Evolutionary conservation across 2,329 filamentous ascomycete species (phyloP), one percentile per base, ranked within the genome.

Genomic region (Onygenales sp.): DNA sequence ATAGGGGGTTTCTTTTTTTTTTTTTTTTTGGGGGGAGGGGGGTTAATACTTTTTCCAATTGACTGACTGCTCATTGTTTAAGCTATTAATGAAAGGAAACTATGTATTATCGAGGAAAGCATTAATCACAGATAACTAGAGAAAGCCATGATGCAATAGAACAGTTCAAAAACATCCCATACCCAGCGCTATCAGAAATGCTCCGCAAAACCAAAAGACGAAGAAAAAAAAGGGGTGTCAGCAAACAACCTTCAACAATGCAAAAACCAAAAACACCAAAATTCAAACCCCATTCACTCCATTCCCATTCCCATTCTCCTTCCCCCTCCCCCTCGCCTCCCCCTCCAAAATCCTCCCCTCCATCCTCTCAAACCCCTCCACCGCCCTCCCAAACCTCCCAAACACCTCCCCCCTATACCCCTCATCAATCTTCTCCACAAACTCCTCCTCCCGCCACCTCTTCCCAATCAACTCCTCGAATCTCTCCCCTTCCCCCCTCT

Each of bases 391-490:
- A 70, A 97, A 97, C 67, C 73, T 73, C 68, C 88, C 82, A 72
- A 89, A 97, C 2, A 85, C 74, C 0, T 82, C 86, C 59, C 83
- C 72, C 58, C 82, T 78, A 72, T 91, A 98, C 2, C 93, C 92
- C 2, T 86, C 81, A 42, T 86, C 89, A 44, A 96, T 85, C 73
- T 82, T 88, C 72, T 87, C 82, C 10, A 95, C 85, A 59, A 91
- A 89, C 0, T 84, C 84, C 59, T 86, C 84, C 71, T 95, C 92
- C 57, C 81, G 82, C 93, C 93, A 98, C 58, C 93, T 78, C 65
- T 76, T 75, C 7, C 86, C 89, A 57, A 98, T 85, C 58, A 95
- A 76, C 57, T 92, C 85, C 66, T 97, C 93, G 72, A 97, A 97
- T 3, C 80, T 88, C 78, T 95, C 84, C 14, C 75, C 78, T 0